These are phyloP conservation scores for Colletotrichum higginsianum DNA, from an alignment of 2,329 filamentous ascomycete species.

Conservation along the genomic window DNA sequence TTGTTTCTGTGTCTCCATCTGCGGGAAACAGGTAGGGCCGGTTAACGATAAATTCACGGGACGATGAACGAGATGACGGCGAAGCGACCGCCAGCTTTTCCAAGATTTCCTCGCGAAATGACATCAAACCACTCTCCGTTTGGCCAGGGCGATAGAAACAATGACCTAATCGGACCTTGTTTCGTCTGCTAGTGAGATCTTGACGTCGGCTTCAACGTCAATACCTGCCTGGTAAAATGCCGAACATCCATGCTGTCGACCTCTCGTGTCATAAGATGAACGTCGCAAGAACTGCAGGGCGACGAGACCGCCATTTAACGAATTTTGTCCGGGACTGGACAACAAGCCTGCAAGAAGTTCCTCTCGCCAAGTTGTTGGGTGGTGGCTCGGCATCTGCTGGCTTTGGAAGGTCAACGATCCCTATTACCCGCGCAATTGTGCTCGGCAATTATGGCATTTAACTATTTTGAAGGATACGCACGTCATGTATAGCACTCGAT, in stretches of 20 bases:
- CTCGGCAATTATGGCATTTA: background rate
- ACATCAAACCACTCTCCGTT: background rate
- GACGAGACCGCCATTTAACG: background rate
- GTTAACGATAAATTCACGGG: background rate
- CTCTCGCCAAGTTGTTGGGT: background rate
- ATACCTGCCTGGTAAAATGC: background rate
- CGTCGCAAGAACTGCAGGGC: background rate
- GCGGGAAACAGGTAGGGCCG: background rate
- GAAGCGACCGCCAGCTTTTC: background rate
- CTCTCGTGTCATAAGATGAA: background rate
- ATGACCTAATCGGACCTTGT: background rate
- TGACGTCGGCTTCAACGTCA: background rate
- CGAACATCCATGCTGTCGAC: background rate
- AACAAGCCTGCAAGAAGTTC: background rate
- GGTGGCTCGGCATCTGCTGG: background rate
- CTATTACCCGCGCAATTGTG: background rate
- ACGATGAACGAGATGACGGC: background rate
- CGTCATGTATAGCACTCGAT: no score
- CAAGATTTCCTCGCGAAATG: background rate
- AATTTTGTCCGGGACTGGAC: background rate
- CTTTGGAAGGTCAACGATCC: background rate
- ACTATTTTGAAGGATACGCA: background rate
- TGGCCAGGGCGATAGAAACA: background rate
- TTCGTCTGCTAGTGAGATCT: background rate
- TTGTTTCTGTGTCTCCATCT: background rate